Base-by-base conservation (phyloP, 2,329 filamentous ascomycete species). In the Dendryphion nanum region DNA sequence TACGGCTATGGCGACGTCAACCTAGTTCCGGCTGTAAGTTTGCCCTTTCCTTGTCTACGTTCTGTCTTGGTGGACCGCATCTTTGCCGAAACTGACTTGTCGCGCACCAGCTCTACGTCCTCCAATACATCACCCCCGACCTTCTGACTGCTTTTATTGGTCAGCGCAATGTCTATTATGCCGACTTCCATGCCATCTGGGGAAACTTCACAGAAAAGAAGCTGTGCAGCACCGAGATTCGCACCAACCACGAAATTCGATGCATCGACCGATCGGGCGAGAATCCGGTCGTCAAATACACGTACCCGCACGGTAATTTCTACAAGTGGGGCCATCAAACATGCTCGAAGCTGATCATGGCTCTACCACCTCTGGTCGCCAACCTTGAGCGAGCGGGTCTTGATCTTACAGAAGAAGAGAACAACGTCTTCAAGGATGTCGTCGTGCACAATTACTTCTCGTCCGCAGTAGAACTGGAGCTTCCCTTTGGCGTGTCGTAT, bases 1-100 rank as follows among this genome's bases (percentile, higher is more conserved):
- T 66, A 66, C 19, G 63, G 63, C 20, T 66, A 66, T 37, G 63
- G 63, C 12, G 63, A 66, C 42, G 63, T 65, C 23, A 57, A 59
- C 28, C 48, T 56, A 20, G 60, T 66, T 4, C 63, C 63, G 37
- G 61, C 61, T 13, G 63, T 66, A 62, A 50, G 63, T 57, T 44
- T 30, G 8, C 10, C 16, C 16, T 30, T 10, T 8, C 12, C 10
- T 30, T 15, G 16, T 15, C 29, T 8, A n/a, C 13, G 8, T 15
- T 30, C 16, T 8, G 10, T 17, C 29, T 26, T 26, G n/a, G n/a
- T 8, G 47, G 36, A 8, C n/a, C 15, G 19, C 23, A 19, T 20
- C 15, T 34, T n/a, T n/a, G n/a, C n/a, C n/a, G n/a, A n/a, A n/a
- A 40, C 57, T 61, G 41, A 64, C 53, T 47, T 37, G 41, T 45